A percentile compares a stretch with the other conserved stretches of the same genome.
Conservation (phyloP, 129 eudicot species). For the Saposhnikovia divaricata region DNA sequence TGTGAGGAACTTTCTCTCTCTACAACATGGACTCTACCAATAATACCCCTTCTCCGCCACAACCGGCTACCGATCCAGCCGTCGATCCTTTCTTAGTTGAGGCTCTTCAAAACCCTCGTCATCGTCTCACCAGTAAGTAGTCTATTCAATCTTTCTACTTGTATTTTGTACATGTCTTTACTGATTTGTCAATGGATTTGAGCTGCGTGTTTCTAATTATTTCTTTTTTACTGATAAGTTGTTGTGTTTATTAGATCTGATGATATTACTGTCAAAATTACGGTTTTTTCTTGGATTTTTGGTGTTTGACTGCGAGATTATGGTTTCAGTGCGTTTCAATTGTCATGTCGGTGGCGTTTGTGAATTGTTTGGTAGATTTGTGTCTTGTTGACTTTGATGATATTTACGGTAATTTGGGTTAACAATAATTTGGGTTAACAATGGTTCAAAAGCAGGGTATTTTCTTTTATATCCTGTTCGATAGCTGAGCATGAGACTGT, state of each 20-base stretch:
- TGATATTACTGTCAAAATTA: neutral
- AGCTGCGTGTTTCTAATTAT: neutral
- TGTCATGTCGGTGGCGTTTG: no score
- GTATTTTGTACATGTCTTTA: no score
- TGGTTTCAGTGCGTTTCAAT: no score
- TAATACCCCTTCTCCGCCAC: neutral
- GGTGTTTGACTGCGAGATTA: neutral
- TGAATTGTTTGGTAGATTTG: slow-evolving; percentile 22
- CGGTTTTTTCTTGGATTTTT: neutral
- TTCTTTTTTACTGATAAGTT: neutral
- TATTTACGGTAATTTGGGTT: neutral
- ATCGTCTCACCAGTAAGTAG: slow-evolving; percentile 75
- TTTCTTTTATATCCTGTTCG: no score
- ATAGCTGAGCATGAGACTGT: neutral
- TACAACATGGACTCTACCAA: slow-evolving; percentile 3
- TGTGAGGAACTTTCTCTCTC: slow-evolving; percentile 9
- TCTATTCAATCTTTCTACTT: no score
- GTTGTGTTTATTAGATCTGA: neutral
- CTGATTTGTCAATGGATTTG: slow-evolving; percentile 4
- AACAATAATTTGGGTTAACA: neutral
- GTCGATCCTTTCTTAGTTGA: slow-evolving; percentile 71
- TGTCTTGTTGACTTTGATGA: neutral
- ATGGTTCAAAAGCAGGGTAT: neutral
- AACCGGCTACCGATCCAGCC: neutral
- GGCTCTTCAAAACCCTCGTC: slow-evolving; percentile 97